These are phyloP conservation scores for Seminavis robusta DNA, from an alignment of 108 stramenopile genomes.

Conservation along the genomic window DNA sequence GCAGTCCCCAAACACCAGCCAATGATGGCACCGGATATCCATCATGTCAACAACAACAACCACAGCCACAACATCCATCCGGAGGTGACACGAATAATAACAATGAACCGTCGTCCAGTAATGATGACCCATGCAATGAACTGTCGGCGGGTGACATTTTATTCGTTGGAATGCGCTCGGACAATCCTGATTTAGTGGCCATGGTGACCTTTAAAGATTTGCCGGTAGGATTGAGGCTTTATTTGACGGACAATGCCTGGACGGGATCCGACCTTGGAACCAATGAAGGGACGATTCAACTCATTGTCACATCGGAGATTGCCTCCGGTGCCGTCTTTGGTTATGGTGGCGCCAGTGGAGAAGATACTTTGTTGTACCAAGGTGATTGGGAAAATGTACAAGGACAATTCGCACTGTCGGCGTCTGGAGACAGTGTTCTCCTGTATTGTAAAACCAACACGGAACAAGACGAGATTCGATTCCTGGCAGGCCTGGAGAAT, in stretches of 20 bases:
- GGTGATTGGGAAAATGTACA: conserved; percentile 11
- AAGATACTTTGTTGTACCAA: too few species aligned
- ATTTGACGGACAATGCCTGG: conserved; percentile 49
- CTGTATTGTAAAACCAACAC: conserved; percentile 5
- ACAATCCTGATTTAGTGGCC: conserved; percentile 38
- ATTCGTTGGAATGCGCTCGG: conserved; percentile 23
- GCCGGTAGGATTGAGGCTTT: conserved; percentile 19
- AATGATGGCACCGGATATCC: too few species aligned
- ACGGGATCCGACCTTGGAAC: conserved; percentile 22
- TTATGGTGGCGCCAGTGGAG: conserved; percentile 9
- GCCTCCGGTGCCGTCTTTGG: conserved; percentile 30
- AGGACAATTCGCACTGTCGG: conserved; percentile 18
- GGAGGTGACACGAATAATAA: too few species aligned
- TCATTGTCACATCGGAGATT: conserved; percentile 1
- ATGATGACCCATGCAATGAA: too few species aligned
- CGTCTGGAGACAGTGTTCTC: conserved; percentile 21
- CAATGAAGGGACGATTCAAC: conserved; percentile 36
- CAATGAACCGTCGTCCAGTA: too few species aligned
- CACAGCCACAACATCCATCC: too few species aligned
- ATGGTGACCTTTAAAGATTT: conserved; percentile 36
- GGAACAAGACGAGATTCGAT: background rate
- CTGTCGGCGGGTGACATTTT: conserved; percentile 41
- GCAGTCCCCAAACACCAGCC: too few species aligned
- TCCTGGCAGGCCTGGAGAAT: conserved; percentile 5
- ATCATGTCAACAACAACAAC: too few species aligned